Conservation (phyloP, 805 yeast species). For the Candida khao-thaluensis region DNA sequence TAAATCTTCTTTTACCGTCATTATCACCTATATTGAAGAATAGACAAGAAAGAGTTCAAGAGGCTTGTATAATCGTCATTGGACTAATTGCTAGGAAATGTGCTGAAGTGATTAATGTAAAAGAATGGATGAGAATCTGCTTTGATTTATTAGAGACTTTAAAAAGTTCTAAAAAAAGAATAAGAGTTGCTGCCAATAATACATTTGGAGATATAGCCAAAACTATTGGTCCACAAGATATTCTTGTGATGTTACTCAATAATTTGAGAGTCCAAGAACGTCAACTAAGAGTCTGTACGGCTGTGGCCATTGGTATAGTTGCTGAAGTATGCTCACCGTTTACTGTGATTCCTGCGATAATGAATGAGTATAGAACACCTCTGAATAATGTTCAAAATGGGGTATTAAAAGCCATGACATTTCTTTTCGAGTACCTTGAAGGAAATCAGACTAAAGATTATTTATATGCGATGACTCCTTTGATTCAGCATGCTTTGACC, state of each 20-base stretch:
- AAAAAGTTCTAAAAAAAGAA: constrained; percentile 72
- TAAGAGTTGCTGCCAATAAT: constrained; percentile 80
- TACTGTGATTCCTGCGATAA: constrained; percentile 88
- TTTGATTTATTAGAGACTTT: constrained; percentile 87
- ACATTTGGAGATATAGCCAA: constrained; percentile 90
- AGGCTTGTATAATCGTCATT: constrained; percentile 70
- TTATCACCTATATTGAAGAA: constrained; percentile 89
- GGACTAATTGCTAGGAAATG: constrained; percentile 80
- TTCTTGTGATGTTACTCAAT: constrained; percentile 75
- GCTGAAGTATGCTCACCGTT: constrained; percentile 93
- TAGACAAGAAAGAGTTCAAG: constrained; percentile 88
- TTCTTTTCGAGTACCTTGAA: constrained; percentile 89
- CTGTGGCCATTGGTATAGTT: constrained; percentile 96
- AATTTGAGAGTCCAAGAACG: constrained; percentile 92
- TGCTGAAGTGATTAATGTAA: constrained; percentile 79
- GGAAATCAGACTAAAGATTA: constrained; percentile 74
- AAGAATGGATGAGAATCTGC: constrained; percentile 97
- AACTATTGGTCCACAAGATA: constrained; percentile 96
- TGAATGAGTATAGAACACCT: constrained; percentile 93
- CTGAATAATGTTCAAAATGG: constrained; percentile 95
- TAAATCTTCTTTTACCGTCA: constrained; percentile 79
- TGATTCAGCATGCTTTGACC: constrained; percentile 84
- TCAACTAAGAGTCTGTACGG: constrained; percentile 93
- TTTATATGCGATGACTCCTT: constrained; percentile 72
- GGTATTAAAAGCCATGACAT: constrained; percentile 84